Evolutionary conservation across 192 early-diverging fungal genomes (phyloP), one percentile per base, ranked within the genome.

Genomic region (Coemansia sp.): DNA sequence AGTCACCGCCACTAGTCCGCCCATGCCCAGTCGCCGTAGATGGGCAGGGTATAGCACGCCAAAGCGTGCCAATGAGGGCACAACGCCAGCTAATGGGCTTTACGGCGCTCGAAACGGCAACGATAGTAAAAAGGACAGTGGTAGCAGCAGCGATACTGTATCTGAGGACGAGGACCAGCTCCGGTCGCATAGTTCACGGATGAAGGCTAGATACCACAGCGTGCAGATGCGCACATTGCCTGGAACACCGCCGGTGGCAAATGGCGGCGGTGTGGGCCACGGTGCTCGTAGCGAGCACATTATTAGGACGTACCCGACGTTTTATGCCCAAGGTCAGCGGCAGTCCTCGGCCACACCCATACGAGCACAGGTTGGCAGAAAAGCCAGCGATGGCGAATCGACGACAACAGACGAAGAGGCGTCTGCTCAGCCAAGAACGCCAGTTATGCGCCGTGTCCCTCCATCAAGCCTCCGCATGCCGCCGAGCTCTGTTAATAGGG

Each of bases 1-100:
- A 15, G 80, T 83, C 18, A 83, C 80, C 11, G 80, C 80, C 9
- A 83, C 80, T 38, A 83, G 80, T 63, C 80, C 80, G 49, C 80
- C 80, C 3, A 77, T 83, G 75, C 80, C 80, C 20, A 77, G 80
- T 22, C 80, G 75, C 10, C 64, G 67, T 34, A 61, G 67, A 30
- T 83, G 80, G 80, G 53, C n/a, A 5, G 65, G 55, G 10, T 69
- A 74, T 20, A 71, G 66, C 62, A 77, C 71, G 2, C 65, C 68
- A 20, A 73, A 74, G 22, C 50, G 64, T 0, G 39, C 29, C 3
- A 58, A 15, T 1, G 65, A 58, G 20, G 24, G n/a, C 29, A 50
- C 29, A 2, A 56, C 56, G 11, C 43, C 56, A 3, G 38, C 16
- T 15, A 8, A 20, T 39, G 56, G 22, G 18, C 27, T 29, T 13